Evolutionary conservation across 2,329 filamentous ascomycete species (phyloP), one percentile per base, ranked within the genome.

Genomic region (Pseudogymnoascus sp.): DNA sequence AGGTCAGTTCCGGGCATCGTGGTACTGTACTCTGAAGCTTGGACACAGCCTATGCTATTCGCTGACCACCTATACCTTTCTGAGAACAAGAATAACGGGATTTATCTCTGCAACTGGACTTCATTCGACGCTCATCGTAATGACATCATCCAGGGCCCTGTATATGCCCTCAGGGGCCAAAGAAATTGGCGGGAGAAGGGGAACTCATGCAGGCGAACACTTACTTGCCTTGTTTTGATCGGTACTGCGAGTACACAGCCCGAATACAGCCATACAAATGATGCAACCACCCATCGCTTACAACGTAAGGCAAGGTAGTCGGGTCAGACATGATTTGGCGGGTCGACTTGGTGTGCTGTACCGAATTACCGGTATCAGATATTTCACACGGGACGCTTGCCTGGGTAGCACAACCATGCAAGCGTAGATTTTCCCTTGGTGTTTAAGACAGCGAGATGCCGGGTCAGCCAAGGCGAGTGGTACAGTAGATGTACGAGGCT

Each of bases 351-450:
- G 42, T 48, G 45, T 52, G 45, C 45, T 52, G 45, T 52, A 52
- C 45, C 45, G 45, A 52, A 52, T 52, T 52, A 52, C 45, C 45
- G 45, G 45, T 52, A 52, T 52, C 45, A 52, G 15, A 52, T 52
- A 52, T 52, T 52, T 31, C 27, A 52, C 45, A 52, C 27, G 18
- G 45, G 45, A n/a, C 45, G 45, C 27, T 52, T 52, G 45, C 7
- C 27, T 52, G 45, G 45, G 45, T 52, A 52, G 45, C 45, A 52
- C 45, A 52, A 52, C 45, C 45, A 52, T 52, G 45, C 45, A 52
- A 52, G 45, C 45, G 45, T 52, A 31, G 45, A 31, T 52, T 31
- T 52, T 52, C 45, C 45, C 45, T 52, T 52, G 45, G 15, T 52
- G 25, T 52, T 52, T 52, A 52, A 52, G 45, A 52, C 45, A 27